phyloP scores from a whole-genome alignment of 495 filamentous ascomycete genomes.

The Penicillium subrubescens region DNA sequence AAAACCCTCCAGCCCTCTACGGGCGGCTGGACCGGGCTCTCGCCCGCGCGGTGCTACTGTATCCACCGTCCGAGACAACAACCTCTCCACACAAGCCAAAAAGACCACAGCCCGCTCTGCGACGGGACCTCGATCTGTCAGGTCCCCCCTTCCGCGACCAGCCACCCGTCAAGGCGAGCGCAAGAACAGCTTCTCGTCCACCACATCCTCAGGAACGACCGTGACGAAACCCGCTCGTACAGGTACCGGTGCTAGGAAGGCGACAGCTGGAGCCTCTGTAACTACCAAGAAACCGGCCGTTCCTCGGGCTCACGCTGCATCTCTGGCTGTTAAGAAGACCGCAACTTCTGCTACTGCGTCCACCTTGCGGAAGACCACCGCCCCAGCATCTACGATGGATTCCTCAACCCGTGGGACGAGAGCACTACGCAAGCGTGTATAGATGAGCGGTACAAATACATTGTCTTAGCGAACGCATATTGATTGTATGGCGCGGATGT shows the following conservation, averaged over 20 bases:
- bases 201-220: conserved; percentile 55
- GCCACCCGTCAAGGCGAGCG: conserved; percentile 49
- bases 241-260: conserved; percentile 49
- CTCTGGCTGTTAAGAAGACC: conserved; percentile 40
- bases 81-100: conserved; percentile 36
- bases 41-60: conserved; percentile 38
- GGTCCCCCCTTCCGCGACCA: conserved; percentile 39
- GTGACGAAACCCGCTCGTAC: conserved; percentile 58
- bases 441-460: conserved; percentile 2
- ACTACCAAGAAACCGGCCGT: conserved; percentile 47
- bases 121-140: conserved; percentile 31
- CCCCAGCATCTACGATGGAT: conserved; percentile 35
- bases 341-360: conserved; percentile 28
- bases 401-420: conserved; percentile 40
- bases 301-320: conserved; percentile 35
- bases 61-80: conserved; percentile 30
- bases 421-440: conserved; percentile 51
- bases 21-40: conserved; percentile 41
- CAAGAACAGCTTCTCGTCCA: conserved; percentile 47
- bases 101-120: conserved; percentile 35
- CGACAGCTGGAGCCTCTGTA: conserved; percentile 48
- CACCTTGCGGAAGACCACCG: conserved; percentile 37
- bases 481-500: not conserved
- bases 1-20: conserved; percentile 54
- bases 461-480: not conserved